phyloP scores from a whole-genome alignment of 2,329 filamentous ascomycete species.

The Pseudogymnoascus sp. region DNA sequence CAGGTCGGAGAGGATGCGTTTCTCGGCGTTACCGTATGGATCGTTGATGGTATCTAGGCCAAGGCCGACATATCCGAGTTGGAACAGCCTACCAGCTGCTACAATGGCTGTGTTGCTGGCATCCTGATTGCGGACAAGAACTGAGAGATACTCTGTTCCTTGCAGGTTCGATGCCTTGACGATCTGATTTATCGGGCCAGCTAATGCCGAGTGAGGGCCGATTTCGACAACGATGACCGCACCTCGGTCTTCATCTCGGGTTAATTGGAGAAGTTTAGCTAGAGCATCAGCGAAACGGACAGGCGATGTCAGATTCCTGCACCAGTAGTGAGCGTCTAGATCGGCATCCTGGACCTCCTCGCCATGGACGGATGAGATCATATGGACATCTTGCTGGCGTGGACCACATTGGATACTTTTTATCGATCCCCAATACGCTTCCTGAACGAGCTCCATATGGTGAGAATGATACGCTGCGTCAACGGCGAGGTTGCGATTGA shows the following conservation, averaged over 20 bases:
- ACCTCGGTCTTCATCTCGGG: background rate
- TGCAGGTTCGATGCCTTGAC: slow-evolving; percentile 9
- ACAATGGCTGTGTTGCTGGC: slow-evolving; percentile 15
- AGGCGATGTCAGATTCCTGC: slow-evolving; percentile 34
- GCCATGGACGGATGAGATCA: background rate
- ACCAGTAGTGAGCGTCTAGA: slow-evolving; percentile 34
- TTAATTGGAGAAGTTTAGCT: background rate
- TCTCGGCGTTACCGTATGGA: background rate
- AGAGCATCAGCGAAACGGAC: slow-evolving; percentile 31
- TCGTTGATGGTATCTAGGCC: background rate
- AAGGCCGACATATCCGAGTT: background rate
- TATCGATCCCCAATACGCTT: slow-evolving; percentile 17
- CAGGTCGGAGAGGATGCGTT: slow-evolving; percentile 32
- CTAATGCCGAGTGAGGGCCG: slow-evolving; percentile 31
- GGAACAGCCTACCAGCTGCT: slow-evolving; percentile 14
- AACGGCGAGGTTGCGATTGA: slow-evolving; percentile 19
- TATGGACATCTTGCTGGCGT: background rate
- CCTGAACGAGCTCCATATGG: slow-evolving; percentile 27
- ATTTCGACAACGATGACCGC: background rate
- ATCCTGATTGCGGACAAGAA: slow-evolving; percentile 14
- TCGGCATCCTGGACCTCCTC: slow-evolving; percentile 13
- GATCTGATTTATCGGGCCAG: slow-evolving; percentile 27
- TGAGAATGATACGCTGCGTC: slow-evolving; percentile 26
- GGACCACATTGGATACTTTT: background rate
- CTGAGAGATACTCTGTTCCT: slow-evolving; percentile 11